Conservation (phyloP, 2,329 filamentous ascomycete species). For the Aspergillus pseudotamarii region DNA sequence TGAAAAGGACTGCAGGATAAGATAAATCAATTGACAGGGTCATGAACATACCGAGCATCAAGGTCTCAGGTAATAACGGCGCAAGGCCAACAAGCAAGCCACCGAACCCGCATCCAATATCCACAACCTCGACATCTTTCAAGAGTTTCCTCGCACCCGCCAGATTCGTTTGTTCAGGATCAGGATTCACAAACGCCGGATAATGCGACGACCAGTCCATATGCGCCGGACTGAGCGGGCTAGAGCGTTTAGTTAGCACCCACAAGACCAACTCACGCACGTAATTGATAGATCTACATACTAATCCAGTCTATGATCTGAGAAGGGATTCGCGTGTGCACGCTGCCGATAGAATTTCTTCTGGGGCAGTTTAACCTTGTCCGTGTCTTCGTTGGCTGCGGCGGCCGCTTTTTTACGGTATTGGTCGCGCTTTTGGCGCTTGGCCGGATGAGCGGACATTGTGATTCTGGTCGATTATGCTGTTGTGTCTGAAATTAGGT, state of each 20-base stretch:
- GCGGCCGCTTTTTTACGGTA: slow-evolving; percentile 59
- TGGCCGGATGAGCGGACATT: slow-evolving; percentile 16
- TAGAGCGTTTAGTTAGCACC: slow-evolving; percentile 40
- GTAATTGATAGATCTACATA: slow-evolving; percentile 51
- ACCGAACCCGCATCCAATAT: slow-evolving; percentile 97
- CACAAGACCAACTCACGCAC: background rate
- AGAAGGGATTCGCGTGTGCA: slow-evolving; percentile 97
- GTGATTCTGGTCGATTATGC: background rate
- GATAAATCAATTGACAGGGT: background rate
- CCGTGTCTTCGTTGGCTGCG: slow-evolving; percentile 27
- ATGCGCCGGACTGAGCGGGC: slow-evolving; percentile 73
- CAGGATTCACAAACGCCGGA: slow-evolving; percentile 66
- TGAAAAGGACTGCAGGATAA: background rate
- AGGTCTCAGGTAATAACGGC: slow-evolving; percentile 75
- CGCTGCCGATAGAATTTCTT: slow-evolving; percentile 97
- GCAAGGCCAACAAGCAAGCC: slow-evolving; percentile 85
- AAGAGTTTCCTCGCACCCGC: slow-evolving; percentile 48
- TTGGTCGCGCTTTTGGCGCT: slow-evolving; percentile 62
- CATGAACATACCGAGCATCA: slow-evolving; percentile 71
- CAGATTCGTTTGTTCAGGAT: slow-evolving; percentile 35
- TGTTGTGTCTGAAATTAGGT: background rate
- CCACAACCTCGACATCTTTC: slow-evolving; percentile 84
- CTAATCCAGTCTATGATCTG: slow-evolving; percentile 89
- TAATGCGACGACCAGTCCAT: slow-evolving; percentile 94
- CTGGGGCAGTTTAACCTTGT: slow-evolving; percentile 68